These are phyloP conservation scores for Trichoderma asperellum DNA, from an alignment of 2,329 filamentous ascomycete species.

Conservation along the genomic window DNA sequence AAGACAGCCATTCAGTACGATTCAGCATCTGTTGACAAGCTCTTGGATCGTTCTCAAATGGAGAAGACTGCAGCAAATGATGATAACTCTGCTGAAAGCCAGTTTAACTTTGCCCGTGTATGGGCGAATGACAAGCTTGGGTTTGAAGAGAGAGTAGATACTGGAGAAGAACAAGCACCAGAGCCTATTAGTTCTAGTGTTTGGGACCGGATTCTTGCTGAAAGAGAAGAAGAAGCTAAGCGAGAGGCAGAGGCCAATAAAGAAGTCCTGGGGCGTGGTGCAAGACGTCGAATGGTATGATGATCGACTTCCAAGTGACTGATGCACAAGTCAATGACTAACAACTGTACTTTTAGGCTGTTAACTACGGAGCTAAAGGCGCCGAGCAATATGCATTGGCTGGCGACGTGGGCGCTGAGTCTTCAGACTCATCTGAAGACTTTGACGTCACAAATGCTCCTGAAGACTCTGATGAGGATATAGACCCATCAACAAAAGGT, in stretches of 20 bases:
- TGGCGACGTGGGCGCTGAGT: constrained; percentile 37
- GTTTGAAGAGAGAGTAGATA: constrained; percentile 65
- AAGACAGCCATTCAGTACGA: constrained; percentile 82
- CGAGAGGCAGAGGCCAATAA: constrained; percentile 68
- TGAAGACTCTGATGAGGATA: constrained; percentile 41
- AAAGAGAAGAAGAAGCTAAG: constrained; percentile 79
- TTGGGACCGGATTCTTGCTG: constrained; percentile 88
- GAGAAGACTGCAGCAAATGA: constrained; percentile 70
- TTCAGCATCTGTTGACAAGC: constrained; percentile 76
- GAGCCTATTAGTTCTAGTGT: constrained; percentile 66
- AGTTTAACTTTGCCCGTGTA: constrained; percentile 87
- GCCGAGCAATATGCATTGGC: constrained; percentile 32
- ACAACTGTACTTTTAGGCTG: constrained; percentile 37
- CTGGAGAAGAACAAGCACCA: constrained; percentile 55
- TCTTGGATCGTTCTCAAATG: constrained; percentile 83
- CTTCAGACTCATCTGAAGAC: constrained; percentile 43
- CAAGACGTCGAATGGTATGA: constrained; percentile 63
- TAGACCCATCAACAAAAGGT: constrained; percentile 39
- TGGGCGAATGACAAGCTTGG: constrained; percentile 82
- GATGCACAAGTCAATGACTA: background rate
- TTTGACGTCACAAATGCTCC: constrained; percentile 40
- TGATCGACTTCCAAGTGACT: background rate
- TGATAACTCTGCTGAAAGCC: constrained; percentile 70
- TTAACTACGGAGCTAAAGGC: constrained; percentile 43
- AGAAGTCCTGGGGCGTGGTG: constrained; percentile 83